Evolutionary conservation across 106 monocot genomes (phyloP).

Genomic region (Dendrobium nobile): DNA sequence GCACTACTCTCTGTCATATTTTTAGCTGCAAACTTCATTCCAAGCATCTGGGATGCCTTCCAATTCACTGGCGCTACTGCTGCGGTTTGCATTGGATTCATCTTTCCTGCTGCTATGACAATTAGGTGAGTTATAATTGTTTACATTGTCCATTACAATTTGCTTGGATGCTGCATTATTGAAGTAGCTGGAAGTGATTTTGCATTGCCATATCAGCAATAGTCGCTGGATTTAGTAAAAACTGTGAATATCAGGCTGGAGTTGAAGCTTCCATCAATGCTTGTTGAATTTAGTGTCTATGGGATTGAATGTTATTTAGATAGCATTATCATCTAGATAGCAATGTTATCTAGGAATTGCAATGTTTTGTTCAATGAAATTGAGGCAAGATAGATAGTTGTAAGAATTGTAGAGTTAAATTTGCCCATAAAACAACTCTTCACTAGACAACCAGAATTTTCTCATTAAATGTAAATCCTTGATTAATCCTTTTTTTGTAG

Average conservation of each 20-base stretch:
- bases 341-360: too few species aligned
- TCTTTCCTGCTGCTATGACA: conserved; percentile 79
- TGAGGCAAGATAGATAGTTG: too few species aligned
- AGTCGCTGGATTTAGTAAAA: neutral
- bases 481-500: too few species aligned
- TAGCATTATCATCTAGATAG: too few species aligned
- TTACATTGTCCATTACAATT: neutral
- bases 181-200: neutral
- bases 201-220: neutral
- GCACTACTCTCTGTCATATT: conserved; percentile 51
- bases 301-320: neutral
- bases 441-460: too few species aligned
- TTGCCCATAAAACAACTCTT: too few species aligned
- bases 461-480: too few species aligned
- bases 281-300: neutral
- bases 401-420: too few species aligned
- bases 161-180: neutral
- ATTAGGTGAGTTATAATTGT: conserved; percentile 39
- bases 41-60: conserved; percentile 98
- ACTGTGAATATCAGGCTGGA: neutral
- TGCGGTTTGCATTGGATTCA: conserved; percentile 80
- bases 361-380: too few species aligned
- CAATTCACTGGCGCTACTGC: conserved; percentile 96
- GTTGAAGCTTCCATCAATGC: neutral
- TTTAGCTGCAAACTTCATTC: conserved; percentile 68